Conservation (phyloP, 2,329 filamentous ascomycete species). For the Aureobasidium sp. region DNA sequence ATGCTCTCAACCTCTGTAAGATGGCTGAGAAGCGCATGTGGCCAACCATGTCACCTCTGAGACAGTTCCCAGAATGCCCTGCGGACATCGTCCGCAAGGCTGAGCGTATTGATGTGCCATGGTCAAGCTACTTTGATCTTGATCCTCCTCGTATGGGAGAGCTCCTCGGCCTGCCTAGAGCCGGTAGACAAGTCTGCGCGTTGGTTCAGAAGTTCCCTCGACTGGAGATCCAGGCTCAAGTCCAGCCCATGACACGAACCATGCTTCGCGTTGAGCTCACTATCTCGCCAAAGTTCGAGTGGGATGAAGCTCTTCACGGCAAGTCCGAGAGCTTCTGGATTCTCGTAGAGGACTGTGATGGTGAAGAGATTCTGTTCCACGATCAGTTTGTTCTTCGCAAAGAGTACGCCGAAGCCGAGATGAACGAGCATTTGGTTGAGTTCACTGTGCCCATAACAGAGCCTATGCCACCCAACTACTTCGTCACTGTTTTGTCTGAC, state of each 20-base stretch:
- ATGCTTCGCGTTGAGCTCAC: constrained; percentile 86
- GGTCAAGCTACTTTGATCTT: constrained; percentile 90
- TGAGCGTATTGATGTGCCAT: constrained; percentile 89
- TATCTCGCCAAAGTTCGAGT: constrained; percentile 90
- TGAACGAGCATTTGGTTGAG: constrained; percentile 90
- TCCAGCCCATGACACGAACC: constrained; percentile 89
- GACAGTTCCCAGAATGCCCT: constrained; percentile 79
- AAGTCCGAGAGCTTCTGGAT: constrained; percentile 93
- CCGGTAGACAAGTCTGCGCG: constrained; percentile 75
- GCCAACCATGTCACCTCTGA: constrained; percentile 94
- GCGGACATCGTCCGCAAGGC: constrained; percentile 84
- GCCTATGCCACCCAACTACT: constrained; percentile 98
- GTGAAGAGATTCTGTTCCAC: constrained; percentile 90
- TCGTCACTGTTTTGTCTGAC: constrained; percentile 89
- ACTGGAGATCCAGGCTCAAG: constrained; percentile 84
- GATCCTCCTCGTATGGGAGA: constrained; percentile 96
- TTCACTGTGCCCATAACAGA: constrained; percentile 96
- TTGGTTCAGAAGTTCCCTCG: constrained; percentile 90
- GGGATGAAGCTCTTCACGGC: constrained; percentile 87
- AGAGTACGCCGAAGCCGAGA: constrained; percentile 77
- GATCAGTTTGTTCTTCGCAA: constrained; percentile 89
- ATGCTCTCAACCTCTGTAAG: constrained; percentile 89
- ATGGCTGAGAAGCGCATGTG: constrained; percentile 99
- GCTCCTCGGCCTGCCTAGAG: constrained; percentile 81
- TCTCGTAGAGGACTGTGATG: constrained; percentile 92